Conservation (phyloP, 2,329 filamentous ascomycete species). For the Fusarium sp. region DNA sequence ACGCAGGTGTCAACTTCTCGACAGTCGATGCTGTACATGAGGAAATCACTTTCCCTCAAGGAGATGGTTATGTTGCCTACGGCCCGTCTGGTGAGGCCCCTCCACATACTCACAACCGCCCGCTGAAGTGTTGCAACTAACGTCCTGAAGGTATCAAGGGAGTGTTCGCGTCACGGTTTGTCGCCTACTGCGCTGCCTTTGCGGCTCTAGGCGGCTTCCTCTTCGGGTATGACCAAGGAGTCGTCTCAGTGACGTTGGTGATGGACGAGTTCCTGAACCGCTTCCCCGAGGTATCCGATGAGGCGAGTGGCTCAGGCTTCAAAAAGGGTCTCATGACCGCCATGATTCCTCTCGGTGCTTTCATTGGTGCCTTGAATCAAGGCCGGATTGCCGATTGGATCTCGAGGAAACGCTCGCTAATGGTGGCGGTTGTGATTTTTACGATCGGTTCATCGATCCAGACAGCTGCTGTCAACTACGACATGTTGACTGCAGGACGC, state of each 20-base stretch:
- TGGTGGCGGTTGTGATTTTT: slow-evolving; percentile 51
- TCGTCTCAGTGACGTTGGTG: slow-evolving; percentile 53
- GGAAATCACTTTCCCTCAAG: neutral
- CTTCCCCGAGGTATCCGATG: slow-evolving; percentile 49
- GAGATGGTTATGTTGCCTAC: slow-evolving; percentile 10
- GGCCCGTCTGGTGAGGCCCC: slow-evolving; percentile 5
- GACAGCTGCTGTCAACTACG: slow-evolving; percentile 53
- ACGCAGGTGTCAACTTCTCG: neutral
- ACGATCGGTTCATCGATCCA: slow-evolving; percentile 58
- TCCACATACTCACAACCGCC: neutral
- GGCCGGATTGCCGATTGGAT: slow-evolving; percentile 13
- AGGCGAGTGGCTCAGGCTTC: slow-evolving; percentile 53
- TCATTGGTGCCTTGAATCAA: slow-evolving; percentile 57
- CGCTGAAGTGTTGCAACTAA: neutral
- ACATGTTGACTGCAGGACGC: slow-evolving; percentile 57
- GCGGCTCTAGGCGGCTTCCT: slow-evolving; percentile 54
- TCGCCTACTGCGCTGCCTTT: slow-evolving; percentile 48
- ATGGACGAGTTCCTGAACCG: slow-evolving; percentile 50
- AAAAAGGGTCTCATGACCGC: slow-evolving; percentile 60
- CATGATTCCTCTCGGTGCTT: slow-evolving; percentile 59
- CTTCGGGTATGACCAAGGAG: slow-evolving; percentile 55
- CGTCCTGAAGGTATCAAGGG: slow-evolving; percentile 45
- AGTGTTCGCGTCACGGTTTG: slow-evolving; percentile 48
- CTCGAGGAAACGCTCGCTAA: slow-evolving; percentile 11
- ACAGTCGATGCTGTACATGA: neutral